Percentiles rank a stretch among this genome's conserved stretches.
These are phyloP conservation scores for Conticribra weissflogii DNA, from an alignment of 108 stramenopile genomes.

Conservation along the genomic window DNA sequence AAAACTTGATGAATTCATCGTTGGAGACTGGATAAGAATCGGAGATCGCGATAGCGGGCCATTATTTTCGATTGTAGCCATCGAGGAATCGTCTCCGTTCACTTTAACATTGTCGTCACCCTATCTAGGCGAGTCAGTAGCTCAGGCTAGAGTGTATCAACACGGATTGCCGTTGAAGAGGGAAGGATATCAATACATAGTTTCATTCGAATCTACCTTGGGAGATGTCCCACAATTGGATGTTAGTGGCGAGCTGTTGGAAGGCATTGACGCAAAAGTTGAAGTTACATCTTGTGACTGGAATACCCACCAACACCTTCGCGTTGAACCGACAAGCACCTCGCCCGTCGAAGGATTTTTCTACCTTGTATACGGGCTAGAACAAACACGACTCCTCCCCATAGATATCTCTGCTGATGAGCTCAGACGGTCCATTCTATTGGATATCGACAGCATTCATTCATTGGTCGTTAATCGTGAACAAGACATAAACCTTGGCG, in stretches of 20 bases:
- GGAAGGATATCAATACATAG: conserved; percentile 73
- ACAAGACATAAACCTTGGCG: conserved; percentile 8
- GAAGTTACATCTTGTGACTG: conserved; percentile 59
- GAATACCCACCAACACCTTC: conserved; percentile 51
- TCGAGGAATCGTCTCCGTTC: conserved; percentile 42
- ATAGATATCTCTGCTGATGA: conserved; percentile 44
- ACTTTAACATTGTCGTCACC: conserved; percentile 54
- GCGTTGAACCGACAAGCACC: conserved; percentile 3
- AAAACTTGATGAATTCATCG: conserved; percentile 30
- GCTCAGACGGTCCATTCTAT: conserved; percentile 42
- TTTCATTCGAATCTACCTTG: conserved; percentile 66
- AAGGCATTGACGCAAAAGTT: conserved; percentile 20
- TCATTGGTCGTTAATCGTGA: conserved; percentile 33
- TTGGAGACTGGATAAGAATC: conserved; percentile 81
- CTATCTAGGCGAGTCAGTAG: conserved; percentile 44
- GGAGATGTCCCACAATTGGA: conserved; percentile 62
- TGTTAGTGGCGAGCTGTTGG: conserved; percentile 48
- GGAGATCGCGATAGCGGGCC: conserved; percentile 37
- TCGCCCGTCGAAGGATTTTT: conserved; percentile 53
- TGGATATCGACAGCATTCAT: conserved; percentile 43
- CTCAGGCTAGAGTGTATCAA: conserved; percentile 43
- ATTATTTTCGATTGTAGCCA: conserved; percentile 55
- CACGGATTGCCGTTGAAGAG: conserved; percentile 21
- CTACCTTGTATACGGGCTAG: conserved; percentile 48
- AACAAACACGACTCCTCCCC: conserved; percentile 49